Conservation (phyloP, 768 basidiomycete genomes). For the Pilatotrama ljubarskyi region DNA sequence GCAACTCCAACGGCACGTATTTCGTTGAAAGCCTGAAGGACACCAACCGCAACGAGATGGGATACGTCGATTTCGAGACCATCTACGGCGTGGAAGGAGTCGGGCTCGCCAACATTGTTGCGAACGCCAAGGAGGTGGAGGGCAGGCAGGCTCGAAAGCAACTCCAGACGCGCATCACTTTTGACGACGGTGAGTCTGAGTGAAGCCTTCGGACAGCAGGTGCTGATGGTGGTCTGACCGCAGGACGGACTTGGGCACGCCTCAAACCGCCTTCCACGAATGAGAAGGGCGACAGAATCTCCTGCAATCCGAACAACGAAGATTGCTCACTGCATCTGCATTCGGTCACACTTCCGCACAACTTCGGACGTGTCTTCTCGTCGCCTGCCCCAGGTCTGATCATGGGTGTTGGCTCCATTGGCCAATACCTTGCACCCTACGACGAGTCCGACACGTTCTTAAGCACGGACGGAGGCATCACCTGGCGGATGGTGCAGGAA, state of each 20-base stretch:
- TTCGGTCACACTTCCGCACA: slow-evolving; percentile 91
- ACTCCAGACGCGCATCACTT: slow-evolving; percentile 80
- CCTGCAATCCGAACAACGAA: slow-evolving; percentile 58
- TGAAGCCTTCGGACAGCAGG: not conserved
- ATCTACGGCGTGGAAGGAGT: slow-evolving; percentile 87
- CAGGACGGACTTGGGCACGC: slow-evolving; percentile 73
- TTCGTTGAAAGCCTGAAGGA: slow-evolving; percentile 90
- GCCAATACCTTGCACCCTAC: slow-evolving; percentile 65
- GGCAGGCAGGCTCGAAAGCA: slow-evolving; percentile 66
- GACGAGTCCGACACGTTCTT: slow-evolving; percentile 92
- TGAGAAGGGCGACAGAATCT: slow-evolving; percentile 56
- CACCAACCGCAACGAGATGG: slow-evolving; percentile 86
- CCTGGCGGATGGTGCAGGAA: slow-evolving; percentile 75
- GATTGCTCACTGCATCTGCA: slow-evolving; percentile 89
- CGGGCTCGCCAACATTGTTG: slow-evolving; percentile 85
- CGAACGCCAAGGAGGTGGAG: slow-evolving; percentile 84
- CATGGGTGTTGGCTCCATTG: slow-evolving; percentile 95
- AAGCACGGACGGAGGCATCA: slow-evolving; percentile 84
- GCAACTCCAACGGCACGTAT: slow-evolving; percentile 94
- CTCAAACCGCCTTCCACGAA: slow-evolving; percentile 61
- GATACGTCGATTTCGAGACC: slow-evolving; percentile 93
- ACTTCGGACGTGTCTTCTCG: slow-evolving; percentile 92
- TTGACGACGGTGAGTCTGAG: slow-evolving; percentile 67
- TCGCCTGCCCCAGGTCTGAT: slow-evolving; percentile 92
- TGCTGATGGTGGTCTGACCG: not conserved